These are phyloP conservation scores for Tylopilus sp. DNA, from an alignment of 768 basidiomycete species.

Conservation along the genomic window DNA sequence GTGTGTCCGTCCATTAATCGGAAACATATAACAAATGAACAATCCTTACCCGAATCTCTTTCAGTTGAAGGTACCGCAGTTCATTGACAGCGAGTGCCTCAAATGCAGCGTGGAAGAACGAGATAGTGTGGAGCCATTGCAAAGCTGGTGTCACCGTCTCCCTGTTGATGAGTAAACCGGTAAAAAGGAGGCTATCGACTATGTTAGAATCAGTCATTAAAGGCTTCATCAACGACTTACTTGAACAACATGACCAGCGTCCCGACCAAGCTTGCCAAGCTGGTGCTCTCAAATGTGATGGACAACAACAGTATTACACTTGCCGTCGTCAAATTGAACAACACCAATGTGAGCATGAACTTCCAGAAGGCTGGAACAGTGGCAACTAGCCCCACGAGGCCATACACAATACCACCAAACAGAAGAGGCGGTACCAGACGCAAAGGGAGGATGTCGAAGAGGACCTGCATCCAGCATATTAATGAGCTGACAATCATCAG, in stretches of 20 bases:
- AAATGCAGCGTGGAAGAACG: conserved; percentile 99
- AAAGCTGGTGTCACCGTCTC: conserved; percentile 71
- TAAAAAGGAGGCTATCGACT: conserved; percentile 77
- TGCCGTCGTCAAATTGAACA: conserved; percentile 96
- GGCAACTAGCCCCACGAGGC: conserved; percentile 91
- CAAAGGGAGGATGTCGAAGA: conserved; percentile 95
- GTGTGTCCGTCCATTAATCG: conserved; percentile 10
- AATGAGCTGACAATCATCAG: not conserved
- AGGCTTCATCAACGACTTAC: conserved; percentile 45
- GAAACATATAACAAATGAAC: not conserved
- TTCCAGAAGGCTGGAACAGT: conserved; percentile 94
- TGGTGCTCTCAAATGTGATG: conserved; percentile 80
- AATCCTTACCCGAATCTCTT: conserved; percentile 74
- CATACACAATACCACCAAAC: conserved; percentile 94
- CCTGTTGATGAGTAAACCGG: conserved; percentile 92
- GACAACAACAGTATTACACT: conserved; percentile 89
- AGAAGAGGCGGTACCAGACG: conserved; percentile 93
- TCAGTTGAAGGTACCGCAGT: conserved; percentile 86
- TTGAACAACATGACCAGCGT: conserved; percentile 98
- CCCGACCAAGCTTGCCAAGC: conserved; percentile 91
- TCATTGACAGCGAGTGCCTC: conserved; percentile 99
- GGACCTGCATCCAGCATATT: conserved; percentile 47
- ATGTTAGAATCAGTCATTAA: conserved; percentile 8
- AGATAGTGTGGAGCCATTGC: conserved; percentile 85
- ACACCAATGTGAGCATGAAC: conserved; percentile 91